Evolutionary conservation across 2,329 filamentous ascomycete species (phyloP).

Genomic region (Penicillium decumbens): DNA sequence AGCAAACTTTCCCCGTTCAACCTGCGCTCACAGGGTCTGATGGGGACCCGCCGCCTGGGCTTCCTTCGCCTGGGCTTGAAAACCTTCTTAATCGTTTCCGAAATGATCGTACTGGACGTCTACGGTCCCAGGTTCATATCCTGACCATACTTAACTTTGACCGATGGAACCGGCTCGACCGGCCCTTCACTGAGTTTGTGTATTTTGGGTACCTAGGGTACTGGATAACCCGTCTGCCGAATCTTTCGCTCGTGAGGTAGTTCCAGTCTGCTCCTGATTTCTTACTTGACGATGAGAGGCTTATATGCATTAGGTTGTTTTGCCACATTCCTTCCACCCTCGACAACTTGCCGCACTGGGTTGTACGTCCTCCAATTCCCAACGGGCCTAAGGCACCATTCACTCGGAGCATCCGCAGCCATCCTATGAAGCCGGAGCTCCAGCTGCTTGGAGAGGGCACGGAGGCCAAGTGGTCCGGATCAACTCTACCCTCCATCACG

Average conservation of each 20-base stretch:
- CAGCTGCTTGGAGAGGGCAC: background rate
- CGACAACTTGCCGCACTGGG: background rate
- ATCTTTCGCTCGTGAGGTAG: background rate
- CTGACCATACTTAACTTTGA: background rate
- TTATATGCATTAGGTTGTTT: background rate
- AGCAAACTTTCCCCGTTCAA: no score
- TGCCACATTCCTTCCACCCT: background rate
- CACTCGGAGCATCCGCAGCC: background rate
- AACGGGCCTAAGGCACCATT: background rate
- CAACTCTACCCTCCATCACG: background rate
- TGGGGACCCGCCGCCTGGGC: background rate
- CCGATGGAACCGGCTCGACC: background rate
- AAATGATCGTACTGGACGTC: background rate
- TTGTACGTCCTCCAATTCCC: background rate
- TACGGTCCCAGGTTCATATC: background rate
- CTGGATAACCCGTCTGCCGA: background rate
- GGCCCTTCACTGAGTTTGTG: background rate
- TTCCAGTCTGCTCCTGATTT: background rate
- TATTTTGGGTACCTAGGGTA: background rate
- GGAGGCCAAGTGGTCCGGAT: background rate
- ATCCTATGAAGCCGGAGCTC: background rate
- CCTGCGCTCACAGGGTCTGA: no score
- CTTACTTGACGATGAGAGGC: background rate
- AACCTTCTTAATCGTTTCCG: background rate
- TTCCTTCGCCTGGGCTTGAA: background rate